Evolutionary conservation across 73 alveolate genomes (phyloP).

Genomic region (Paramecium bursaria): DNA sequence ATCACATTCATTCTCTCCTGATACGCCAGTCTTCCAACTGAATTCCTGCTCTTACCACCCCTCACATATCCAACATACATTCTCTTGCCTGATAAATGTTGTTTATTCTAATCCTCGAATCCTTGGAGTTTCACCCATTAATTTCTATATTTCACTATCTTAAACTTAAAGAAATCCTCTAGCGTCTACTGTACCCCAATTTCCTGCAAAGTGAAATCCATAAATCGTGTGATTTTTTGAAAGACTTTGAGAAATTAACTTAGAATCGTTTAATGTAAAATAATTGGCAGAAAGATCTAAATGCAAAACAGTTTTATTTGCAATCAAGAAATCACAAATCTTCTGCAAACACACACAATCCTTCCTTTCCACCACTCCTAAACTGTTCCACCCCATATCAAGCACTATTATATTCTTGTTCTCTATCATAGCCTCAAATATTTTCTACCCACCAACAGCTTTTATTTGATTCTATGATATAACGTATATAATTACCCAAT

Average conservation of each 20-base stretch:
- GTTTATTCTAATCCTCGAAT: conserved; percentile 51
- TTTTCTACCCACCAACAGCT: conserved; percentile 66
- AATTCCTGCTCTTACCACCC: conserved; percentile 82
- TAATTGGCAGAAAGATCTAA: conserved; percentile 65
- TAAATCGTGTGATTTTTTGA: conserved; percentile 71
- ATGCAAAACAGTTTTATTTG: conserved; percentile 64
- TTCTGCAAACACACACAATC: conserved; percentile 15
- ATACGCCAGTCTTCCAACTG: conserved; percentile 74
- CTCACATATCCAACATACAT: conserved; percentile 91
- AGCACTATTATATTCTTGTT: conserved; percentile 65
- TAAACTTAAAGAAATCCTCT: conserved; percentile 64
- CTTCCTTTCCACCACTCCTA: conserved; percentile 37
- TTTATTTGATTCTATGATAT: conserved; percentile 47
- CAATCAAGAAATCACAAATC: conserved; percentile 59
- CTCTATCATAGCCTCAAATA: conserved; percentile 69
- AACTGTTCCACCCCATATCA: conserved; percentile 70
- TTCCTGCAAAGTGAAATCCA: conserved; percentile 75
- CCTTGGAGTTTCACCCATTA: conserved; percentile 63
- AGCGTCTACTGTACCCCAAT: conserved; percentile 73
- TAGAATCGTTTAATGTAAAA: conserved; percentile 61
- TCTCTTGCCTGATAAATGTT: conserved; percentile 45
- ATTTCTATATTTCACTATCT: conserved; percentile 39
- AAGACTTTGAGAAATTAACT: conserved; percentile 66
- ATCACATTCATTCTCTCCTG: conserved; percentile 49
- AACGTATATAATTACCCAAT: conserved; percentile 47